Evolutionary conservation across 2,329 filamentous ascomycete species (phyloP), one percentile per base, ranked within the genome.

Genomic region (Zymoseptoria crescenta): DNA sequence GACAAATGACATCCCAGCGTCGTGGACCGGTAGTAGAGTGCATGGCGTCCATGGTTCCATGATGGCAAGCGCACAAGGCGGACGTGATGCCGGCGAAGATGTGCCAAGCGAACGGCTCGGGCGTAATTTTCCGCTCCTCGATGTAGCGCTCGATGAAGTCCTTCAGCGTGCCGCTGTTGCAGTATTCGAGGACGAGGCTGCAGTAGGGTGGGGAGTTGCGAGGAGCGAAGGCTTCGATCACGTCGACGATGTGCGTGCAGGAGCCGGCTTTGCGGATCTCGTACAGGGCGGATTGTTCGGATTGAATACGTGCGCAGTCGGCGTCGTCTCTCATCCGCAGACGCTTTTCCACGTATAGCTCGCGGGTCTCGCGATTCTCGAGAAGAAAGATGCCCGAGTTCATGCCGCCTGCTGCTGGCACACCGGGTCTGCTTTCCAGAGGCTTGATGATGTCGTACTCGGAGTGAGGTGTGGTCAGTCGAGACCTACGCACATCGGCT

Each of bases 31-130:
- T 5, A 10, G 51, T 52, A 13, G 55, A 48, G 8, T 49, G 20
- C 9, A 27, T n/a, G 6, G 54, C 21, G 16, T 49, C 10, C 27
- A 54, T 45, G 45, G 61, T 27, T 8, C 66, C 66, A 35, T 62
- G 59, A 52, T 68, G 66, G 87, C 54, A 54, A 30, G 63, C 59
- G 41, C 19, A 49, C 6, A 68, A 56, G 2, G 64, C 65, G 20
- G 55, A 56, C 3, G 54, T 50, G 10, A 66, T 16, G 16, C 61
- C 52, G 5, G 54, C 56, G 8, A 67, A 55, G 24, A 61, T 49
- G 57, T 64, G 59, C 65, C 65, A 66, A 8, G 59, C 51, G 41
- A 60, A 61, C 1, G 20, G 13, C 49, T 66, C 65, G 1, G 53
- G 51, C 9, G 55, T 48, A 5, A 10, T 10, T 28, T 52, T 55